phyloP scores from a whole-genome alignment of 2,329 filamentous ascomycete species.

The Aschersonia sp. region DNA sequence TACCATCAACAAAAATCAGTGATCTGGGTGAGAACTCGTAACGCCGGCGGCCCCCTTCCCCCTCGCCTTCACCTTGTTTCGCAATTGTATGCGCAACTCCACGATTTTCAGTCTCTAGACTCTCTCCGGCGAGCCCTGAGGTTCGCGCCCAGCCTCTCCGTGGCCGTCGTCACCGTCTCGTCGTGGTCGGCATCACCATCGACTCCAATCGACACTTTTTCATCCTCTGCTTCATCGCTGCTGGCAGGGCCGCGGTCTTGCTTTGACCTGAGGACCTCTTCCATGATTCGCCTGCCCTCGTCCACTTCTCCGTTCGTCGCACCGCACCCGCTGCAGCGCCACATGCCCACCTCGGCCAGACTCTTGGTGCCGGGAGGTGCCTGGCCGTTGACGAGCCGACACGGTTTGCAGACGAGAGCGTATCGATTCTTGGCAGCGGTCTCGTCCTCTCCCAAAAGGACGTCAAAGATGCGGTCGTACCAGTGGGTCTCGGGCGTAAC shows the following conservation, averaged over 20 bases:
- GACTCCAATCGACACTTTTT: not conserved
- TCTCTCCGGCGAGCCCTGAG: not conserved
- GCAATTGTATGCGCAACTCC: not conserved
- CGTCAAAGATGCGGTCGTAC: slow-evolving; percentile 90
- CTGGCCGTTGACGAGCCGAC: slow-evolving; percentile 86
- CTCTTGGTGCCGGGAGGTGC: slow-evolving; percentile 74
- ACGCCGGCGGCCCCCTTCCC: not conserved
- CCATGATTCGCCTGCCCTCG: slow-evolving; percentile 58
- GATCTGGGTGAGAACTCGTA: too few species aligned
- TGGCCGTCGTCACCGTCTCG: not conserved
- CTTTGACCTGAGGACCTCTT: slow-evolving; percentile 37
- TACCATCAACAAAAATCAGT: too few species aligned
- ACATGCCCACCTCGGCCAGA: slow-evolving; percentile 66
- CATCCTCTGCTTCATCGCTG: slow-evolving; percentile 8
- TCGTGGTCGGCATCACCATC: not conserved
- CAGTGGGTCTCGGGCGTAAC: slow-evolving; percentile 44
- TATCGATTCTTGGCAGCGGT: slow-evolving; percentile 82
- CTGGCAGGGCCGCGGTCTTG: slow-evolving; percentile 6
- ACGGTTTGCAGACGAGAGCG: slow-evolving; percentile 68
- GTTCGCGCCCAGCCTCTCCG: not conserved
- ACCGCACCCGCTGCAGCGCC: slow-evolving; percentile 81
- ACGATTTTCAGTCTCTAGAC: not conserved
- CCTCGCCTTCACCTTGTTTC: not conserved
- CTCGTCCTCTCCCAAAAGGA: slow-evolving; percentile 89
- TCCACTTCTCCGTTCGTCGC: slow-evolving; percentile 70